Evolutionary conservation across 2,329 filamentous ascomycete genomes (phyloP).

Genomic region (Arachnomyces sp.): DNA sequence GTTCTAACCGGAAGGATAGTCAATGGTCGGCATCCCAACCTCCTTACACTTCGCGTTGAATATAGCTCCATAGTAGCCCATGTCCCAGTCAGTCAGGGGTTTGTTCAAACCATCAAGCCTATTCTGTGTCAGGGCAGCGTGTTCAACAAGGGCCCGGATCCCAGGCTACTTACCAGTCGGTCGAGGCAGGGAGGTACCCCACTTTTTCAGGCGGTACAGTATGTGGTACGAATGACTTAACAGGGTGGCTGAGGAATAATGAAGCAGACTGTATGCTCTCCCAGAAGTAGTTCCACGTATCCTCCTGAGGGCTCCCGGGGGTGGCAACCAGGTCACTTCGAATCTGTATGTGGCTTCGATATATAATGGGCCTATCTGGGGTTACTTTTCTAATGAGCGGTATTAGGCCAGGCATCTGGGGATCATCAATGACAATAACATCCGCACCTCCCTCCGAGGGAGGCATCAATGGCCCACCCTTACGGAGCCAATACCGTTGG

Average conservation of each 20-base stretch:
- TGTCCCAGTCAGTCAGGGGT: constrained; percentile 59
- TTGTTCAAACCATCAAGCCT: constrained; percentile 76
- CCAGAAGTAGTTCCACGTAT: constrained; percentile 71
- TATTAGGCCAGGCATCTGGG: constrained; percentile 74
- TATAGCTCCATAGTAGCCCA: constrained; percentile 64
- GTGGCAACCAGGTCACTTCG: constrained; percentile 61
- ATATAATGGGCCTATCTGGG: constrained; percentile 67
- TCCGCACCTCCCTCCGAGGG: constrained; percentile 64
- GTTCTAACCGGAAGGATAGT: constrained; percentile 28
- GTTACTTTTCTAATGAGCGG: constrained; percentile 63
- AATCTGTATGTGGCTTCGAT: constrained; percentile 76
- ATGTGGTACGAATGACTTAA: constrained; percentile 63
- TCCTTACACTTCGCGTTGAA: constrained; percentile 56
- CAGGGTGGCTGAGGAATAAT: constrained; percentile 74
- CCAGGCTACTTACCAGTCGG: constrained; percentile 54
- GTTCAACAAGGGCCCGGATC: not conserved
- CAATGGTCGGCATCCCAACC: constrained; percentile 42
- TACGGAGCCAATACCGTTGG: constrained; percentile 62
- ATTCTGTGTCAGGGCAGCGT: constrained; percentile 14
- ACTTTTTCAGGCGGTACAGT: constrained; percentile 59
- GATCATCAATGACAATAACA: constrained; percentile 70
- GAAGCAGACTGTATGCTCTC: constrained; percentile 61
- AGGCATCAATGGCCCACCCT: constrained; percentile 57
- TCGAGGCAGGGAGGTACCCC: constrained; percentile 69
- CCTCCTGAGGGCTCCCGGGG: constrained; percentile 57